Base-by-base conservation (phyloP, 805 yeast species). In the Vanderwaltozyma yarrowii region DNA sequence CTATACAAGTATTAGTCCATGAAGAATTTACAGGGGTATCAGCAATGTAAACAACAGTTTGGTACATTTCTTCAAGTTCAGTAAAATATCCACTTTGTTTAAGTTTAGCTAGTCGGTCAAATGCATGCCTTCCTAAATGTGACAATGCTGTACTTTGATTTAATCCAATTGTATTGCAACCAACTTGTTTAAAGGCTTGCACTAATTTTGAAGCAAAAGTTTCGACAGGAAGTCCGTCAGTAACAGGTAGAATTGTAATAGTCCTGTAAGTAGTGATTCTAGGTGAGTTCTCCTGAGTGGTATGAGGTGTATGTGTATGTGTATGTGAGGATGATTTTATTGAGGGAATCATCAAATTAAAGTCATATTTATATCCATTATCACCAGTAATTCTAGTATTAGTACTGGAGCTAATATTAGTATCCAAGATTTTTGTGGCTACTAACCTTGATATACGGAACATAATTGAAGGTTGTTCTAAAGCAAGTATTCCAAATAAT, bases 1-100 rank as follows among this genome's bases (percentile, higher is more conserved):
- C 77, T 30, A 89, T 81, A 58, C 97, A 92, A 0, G 96, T 85
- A 8, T 76, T 71, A 0, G 96, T 85, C 98, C 98, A 89, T 15
- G 78, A 71, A 0, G 96, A 82, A 46, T 76, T 77, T 2, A 81
- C 76, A 0, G 82, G 70, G 0, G 96, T 78, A 51, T 92, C 97
- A 19, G 92, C 88, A 11, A 89, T 77, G 52, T 89, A 92, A 2
- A 89, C 75, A 4, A 92, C 81, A n/a, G 86, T 80, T 47, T 89
- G 85, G 56, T 79, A 84, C 44, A 75, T 72, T 50, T 88, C 96
- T 65, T 89, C 98, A 35, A 92, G 67, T 47, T 86, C 94, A 0
- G 95, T 83, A 54, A 89, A 81, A 52, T 80, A 84, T 0, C 96
- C 95, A 30, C 92, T 75, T 44, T 88, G 79, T 54, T 85, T 88